A percentile compares a stretch with the other conserved stretches of the same genome.
These are phyloP conservation scores for Crithidia bombi DNA, from an alignment of 208 protist species.

Conservation along the genomic window DNA sequence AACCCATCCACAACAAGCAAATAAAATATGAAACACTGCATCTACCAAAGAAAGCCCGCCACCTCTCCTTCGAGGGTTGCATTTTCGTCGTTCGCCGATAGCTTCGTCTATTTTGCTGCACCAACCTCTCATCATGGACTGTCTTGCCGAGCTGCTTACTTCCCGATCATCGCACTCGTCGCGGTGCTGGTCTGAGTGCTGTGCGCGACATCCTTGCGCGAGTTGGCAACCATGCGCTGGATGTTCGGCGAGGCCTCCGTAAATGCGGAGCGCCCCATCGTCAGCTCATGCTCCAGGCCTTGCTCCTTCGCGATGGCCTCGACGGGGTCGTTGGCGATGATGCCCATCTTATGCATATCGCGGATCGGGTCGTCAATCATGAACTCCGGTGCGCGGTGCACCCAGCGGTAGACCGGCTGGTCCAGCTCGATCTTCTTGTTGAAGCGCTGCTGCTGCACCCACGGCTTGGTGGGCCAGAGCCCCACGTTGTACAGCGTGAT, in stretches of 20 bases:
- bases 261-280: constrained; percentile 44
- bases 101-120: too few species aligned
- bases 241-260: constrained; percentile 51
- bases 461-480: constrained; percentile 76
- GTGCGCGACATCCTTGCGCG: constrained; percentile 55
- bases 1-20: too few species aligned
- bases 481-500: constrained; percentile 83
- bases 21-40: too few species aligned
- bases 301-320: constrained; percentile 66
- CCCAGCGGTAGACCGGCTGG: constrained; percentile 77
- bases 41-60: too few species aligned
- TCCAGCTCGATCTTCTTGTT: constrained; percentile 83
- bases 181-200: constrained; percentile 37
- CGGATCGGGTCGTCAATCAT: constrained; percentile 67
- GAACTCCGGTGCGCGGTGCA: constrained; percentile 73
- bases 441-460: constrained; percentile 80
- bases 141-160: too few species aligned
- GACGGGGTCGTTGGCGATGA: constrained; percentile 76
- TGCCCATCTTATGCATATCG: constrained; percentile 64
- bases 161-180: constrained; percentile 21
- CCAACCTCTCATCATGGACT: too few species aligned
- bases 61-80: too few species aligned
- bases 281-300: constrained; percentile 66
- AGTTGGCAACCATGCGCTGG: constrained; percentile 38
- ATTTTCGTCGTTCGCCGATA: too few species aligned